Evolutionary conservation across 1,139 yeast species (phyloP), one percentile per base, ranked within the genome.

Genomic region (Chernovozyma sophiae-reginae): DNA sequence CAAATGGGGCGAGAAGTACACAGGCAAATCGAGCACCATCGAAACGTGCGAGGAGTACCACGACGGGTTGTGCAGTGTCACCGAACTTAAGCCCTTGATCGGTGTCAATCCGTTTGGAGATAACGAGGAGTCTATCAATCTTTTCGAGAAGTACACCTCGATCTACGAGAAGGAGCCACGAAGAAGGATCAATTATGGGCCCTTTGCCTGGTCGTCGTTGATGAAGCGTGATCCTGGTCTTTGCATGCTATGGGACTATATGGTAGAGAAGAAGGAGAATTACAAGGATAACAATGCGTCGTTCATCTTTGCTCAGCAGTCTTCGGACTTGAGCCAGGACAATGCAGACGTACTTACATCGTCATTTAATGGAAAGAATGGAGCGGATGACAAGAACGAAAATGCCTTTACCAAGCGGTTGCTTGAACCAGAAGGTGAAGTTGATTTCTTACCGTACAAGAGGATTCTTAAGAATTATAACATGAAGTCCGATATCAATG

Each of bases 201-300:
- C 79, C 0, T 62, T 73, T 37, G 53, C 77, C 0, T 72, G 77
- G 75, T 50, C 70, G 2, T 62, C 77, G 0, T 36, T 72, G 17
- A 57, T 76, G 56, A 66, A 67, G 40, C 68, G 68, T 39, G 85
- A 79, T 48, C 62, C 62, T 1, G 77, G 65, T 17, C 52, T 74
- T 26, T 53, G 58, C 14, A 33, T 57, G 15, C 48, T 65, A 13
- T 64, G 68, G 68, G 56, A 60, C 24, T 53, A 56, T 41, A 49
- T 65, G 12, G 31, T 53, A 16, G 55, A 54, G 19, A 45, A 48
- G 28, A 58, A 55, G 34, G 62, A 55, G 35, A 54, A 52, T 27
- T 18, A 23, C 17, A 53, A 45, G 30, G 47, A 55, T 4, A 45
- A 46, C 12, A 46, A 50, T 17, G 33, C 38, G 5, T 52, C 49